Base-by-base conservation (phyloP, 306 rosid species). In the Quercus rubra region DNA sequence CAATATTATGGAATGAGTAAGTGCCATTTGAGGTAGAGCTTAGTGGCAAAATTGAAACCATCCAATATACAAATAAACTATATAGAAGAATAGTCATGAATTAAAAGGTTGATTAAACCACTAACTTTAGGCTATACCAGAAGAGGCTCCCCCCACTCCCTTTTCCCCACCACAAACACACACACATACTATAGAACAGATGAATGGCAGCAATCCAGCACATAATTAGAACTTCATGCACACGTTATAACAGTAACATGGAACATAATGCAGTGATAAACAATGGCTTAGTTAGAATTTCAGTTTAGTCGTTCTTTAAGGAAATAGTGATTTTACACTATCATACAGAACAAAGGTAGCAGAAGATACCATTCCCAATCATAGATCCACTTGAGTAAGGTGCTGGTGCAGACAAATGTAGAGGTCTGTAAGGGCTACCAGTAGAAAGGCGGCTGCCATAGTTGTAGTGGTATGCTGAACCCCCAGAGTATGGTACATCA, bases 381-480 rank as follows among this genome's bases (percentile, higher is more conserved):
- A 96, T 84, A 76, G 97, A 83, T 78, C 97, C 98, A 76, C 96
- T 75, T 10, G 98, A 83, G 89, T 96, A 96, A 56, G 97, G 98
- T 80, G 94, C 23, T 11, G 98, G 98, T 74, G 88, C 99, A 58
- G 99, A 78, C 76, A 93, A 72, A 85, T 93, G 97, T 86, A 96
- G 78, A 73, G 98, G 93, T 71, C 99, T 87, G 77, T 90, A 96
- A 43, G 98, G 98, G 84, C 96, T 93, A 70, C 96, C 97, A 23
- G 92, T 89, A 78, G 98, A 90, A 58, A 91, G 83, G 54, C 92
- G 97, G 76, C 83, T 87, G 43, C 93, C 88, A 33, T 93, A 93
- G 79, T 91, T 96, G 90, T 96, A 96, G 80, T 90, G 99, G 75
- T 96, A 93, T 30, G 98, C 97, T 35, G 99, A 91, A 70, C 97